Evolutionary conservation across 2,329 filamentous ascomycete genomes (phyloP).

Genomic region (Achaetomium macrosporum): DNA sequence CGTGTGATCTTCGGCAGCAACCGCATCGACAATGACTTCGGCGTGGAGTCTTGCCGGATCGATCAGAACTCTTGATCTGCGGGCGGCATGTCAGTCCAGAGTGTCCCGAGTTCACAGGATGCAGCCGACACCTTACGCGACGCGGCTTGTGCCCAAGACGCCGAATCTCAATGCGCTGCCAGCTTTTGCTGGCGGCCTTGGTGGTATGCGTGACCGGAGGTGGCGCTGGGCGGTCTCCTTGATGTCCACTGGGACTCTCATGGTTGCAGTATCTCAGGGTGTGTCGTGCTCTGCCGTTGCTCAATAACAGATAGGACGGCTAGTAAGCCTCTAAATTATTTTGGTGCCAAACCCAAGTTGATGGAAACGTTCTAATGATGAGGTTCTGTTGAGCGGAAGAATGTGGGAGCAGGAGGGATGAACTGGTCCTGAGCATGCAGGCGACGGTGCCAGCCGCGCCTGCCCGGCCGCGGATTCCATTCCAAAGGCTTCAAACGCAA

Average conservation of each 20-base stretch:
- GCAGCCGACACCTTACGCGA: slow-evolving; percentile 29
- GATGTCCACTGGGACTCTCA: no score
- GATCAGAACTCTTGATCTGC: slow-evolving; percentile 39
- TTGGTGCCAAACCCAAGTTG: background rate
- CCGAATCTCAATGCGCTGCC: slow-evolving; percentile 33
- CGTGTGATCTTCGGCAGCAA: slow-evolving; percentile 44
- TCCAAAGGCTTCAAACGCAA: no score
- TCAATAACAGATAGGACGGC: no score
- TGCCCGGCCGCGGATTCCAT: no score
- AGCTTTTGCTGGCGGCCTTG: slow-evolving; percentile 1
- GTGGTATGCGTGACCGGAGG: background rate
- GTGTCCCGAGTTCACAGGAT: no score
- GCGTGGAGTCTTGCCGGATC: slow-evolving; percentile 46
- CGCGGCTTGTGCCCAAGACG: slow-evolving; percentile 37
- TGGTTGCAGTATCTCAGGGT: no score
- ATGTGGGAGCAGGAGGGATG: no score
- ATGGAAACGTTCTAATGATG: background rate
- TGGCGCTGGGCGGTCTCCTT: no score
- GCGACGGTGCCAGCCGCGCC: no score
- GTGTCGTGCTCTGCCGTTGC: no score
- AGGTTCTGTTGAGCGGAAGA: background rate
- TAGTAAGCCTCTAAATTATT: no score
- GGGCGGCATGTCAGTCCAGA: background rate
- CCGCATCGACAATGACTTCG: slow-evolving; percentile 46
- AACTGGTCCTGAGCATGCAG: no score